Evolutionary conservation across 2,329 filamentous ascomycete species (phyloP), one percentile per base, ranked within the genome.

Genomic region (Penicillium sp.): DNA sequence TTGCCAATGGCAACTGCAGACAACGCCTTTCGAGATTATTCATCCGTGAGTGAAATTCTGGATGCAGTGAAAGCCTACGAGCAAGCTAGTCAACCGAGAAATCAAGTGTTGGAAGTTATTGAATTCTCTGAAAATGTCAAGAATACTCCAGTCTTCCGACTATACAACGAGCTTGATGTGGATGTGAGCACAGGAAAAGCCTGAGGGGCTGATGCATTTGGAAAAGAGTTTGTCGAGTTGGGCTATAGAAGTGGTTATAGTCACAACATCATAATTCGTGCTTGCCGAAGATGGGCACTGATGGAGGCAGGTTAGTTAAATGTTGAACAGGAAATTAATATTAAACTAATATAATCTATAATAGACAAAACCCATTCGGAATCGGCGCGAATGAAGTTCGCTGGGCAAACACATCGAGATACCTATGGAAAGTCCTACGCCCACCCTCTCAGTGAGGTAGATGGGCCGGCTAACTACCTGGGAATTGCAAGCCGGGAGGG

Each of bases 391-490:
- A 50, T 50, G 18, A 50, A 47, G 11, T 44, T 45, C 25, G 33
- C 39, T 20, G 16, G 36, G 13, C 41, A 48, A 16, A 37, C 33
- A 2, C 34, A 43, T 15, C 26, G 21, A 18, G 25, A 41, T 6
- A 50, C 15, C 21, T 50, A 40, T 34, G 27, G 41, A 41, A 38
- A 38, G 15, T 50, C 36, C n/a, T 50, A 50, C 17, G 33, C 36
- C 4, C 25, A 50, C 31, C 41, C 39, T 26, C 28, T 52, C 11
- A 48, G 34, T 31, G 19, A 53, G 42, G 38, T 53, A 31, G 17
- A 53, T 46, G 14, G 43, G 11, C 50, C 23, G 13, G 45, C 32
- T 19, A 43, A 26, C 15, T 53, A 47, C 23, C 37, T 54, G 14
- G 32, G 44, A 33, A 46, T 54, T 36, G 11, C 34, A 10, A 33